Conservation (phyloP, 805 yeast genomes). For the Vanderwaltozyma tropicalis region DNA sequence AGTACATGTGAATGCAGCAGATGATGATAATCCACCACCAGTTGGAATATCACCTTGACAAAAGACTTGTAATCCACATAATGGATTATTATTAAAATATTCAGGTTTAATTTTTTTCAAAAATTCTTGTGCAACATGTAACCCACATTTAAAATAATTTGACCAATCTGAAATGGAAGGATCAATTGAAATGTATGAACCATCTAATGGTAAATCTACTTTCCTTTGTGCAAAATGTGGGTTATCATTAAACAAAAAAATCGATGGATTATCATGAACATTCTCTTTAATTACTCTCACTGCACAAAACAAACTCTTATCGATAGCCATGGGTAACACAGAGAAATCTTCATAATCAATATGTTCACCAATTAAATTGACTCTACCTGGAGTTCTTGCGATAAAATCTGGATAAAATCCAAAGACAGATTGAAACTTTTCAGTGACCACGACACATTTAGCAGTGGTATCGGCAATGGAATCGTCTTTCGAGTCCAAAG, state of each 20-base stretch:
- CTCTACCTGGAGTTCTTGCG: slow-evolving; percentile 66
- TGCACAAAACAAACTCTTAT: slow-evolving; percentile 50
- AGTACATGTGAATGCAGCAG: slow-evolving; percentile 63
- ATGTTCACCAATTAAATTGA: slow-evolving; percentile 66
- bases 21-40: slow-evolving; percentile 61
- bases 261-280: slow-evolving; percentile 6
- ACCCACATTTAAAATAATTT: slow-evolving; percentile 59
- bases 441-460: slow-evolving; percentile 7
- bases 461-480: neutral
- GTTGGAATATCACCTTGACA: slow-evolving; percentile 61
- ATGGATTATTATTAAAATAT: slow-evolving; percentile 21
- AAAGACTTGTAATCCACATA: slow-evolving; percentile 41
- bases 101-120: slow-evolving; percentile 27
- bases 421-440: slow-evolving; percentile 19
- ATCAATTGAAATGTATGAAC: slow-evolving; percentile 37
- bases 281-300: slow-evolving; percentile 24
- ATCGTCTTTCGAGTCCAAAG: neutral
- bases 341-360: slow-evolving; percentile 60
- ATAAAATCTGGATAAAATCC: slow-evolving; percentile 33
- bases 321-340: slow-evolving; percentile 66
- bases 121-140: slow-evolving; percentile 46
- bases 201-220: slow-evolving; percentile 33
- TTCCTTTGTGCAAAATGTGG: slow-evolving; percentile 28
- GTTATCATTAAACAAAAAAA: slow-evolving; percentile 24
- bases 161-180: slow-evolving; percentile 46